Evolutionary conservation across 441 rosid genomes (phyloP), one percentile per base, ranked within the genome.

Genomic region (Brassica hybrid): DNA sequence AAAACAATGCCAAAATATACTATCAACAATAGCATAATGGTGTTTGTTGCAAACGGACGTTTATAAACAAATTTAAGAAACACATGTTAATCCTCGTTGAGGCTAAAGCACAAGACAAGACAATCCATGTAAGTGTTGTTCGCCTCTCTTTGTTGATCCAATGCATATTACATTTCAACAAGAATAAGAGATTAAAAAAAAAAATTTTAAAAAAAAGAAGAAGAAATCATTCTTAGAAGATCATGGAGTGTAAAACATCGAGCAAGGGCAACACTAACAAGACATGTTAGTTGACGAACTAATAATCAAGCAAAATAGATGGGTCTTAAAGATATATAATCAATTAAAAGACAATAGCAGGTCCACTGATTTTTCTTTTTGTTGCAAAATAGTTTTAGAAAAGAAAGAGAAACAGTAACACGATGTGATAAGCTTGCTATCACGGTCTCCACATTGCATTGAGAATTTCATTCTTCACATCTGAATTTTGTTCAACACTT

Each of bases 371-470:
- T 19, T 32, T n/a, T n/a, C 32, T 19, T 16, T 50, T 32, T 62
- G 69, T 68, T 18, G 62, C 62, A 30, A 32, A 25, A 12, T 45
- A 27, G 52, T 16, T 43, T 60, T 60, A 2, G 11, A 4, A 30
- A 27, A 62, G 12, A 10, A 21, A 21, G 32, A 25, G 13, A 12
- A 32, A 57, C 30, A 56, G 57, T 32, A 56, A 56, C 71, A 54
- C n/a, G n/a, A n/a, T n/a, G n/a, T n/a, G n/a, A 66, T n/a, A 57
- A 58, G 61, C 34, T 27, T 75, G 67, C 68, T 75, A 13, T n/a
- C n/a, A 19, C 8, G 4, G 23, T 43, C 60, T 57, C 21, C 61
- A 16, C 60, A 59, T 17, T 43, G 23, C 23, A 43, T 30, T 27
- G 78, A 67, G 52, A 68, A 68, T 19, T 41, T 21, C 56, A 59